These are phyloP conservation scores for Luffa aegyptiaca DNA, from an alignment of 306 rosid genomes.

Conservation along the genomic window DNA sequence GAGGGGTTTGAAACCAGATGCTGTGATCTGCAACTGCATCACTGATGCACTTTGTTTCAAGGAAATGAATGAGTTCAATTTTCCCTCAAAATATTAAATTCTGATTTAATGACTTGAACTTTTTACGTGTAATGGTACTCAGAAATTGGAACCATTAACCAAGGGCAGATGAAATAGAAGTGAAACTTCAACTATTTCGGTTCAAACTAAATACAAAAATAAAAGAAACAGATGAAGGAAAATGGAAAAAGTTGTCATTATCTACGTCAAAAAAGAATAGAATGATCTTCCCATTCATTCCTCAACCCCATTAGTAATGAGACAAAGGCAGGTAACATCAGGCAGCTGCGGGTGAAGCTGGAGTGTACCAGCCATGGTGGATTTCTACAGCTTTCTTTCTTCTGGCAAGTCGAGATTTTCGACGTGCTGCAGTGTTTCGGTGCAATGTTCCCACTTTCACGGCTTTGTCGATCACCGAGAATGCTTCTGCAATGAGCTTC, in stretches of 20 bases:
- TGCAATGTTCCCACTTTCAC: conserved; percentile 86
- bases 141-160: not conserved
- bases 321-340: conserved; percentile 17
- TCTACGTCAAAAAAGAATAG: not conserved
- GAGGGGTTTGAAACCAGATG: conserved; percentile 32
- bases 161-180: not conserved
- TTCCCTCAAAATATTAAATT: not conserved
- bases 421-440: conserved; percentile 76
- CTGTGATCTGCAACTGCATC: conserved; percentile 52
- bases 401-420: conserved; percentile 89
- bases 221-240: not conserved
- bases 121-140: not conserved
- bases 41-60: conserved; percentile 75
- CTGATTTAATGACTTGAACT: not conserved
- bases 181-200: not conserved
- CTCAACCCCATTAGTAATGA: not conserved
- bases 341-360: conserved; percentile 33
- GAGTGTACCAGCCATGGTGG: conserved; percentile 94
- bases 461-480: conserved; percentile 85
- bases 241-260: not conserved
- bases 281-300: not conserved
- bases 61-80: conserved; percentile 32
- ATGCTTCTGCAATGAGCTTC: conserved; percentile 90
- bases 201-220: not conserved
- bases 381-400: conserved; percentile 83